Conservation (phyloP, 768 basidiomycete genomes). For the Panaeolus cyanescens region DNA sequence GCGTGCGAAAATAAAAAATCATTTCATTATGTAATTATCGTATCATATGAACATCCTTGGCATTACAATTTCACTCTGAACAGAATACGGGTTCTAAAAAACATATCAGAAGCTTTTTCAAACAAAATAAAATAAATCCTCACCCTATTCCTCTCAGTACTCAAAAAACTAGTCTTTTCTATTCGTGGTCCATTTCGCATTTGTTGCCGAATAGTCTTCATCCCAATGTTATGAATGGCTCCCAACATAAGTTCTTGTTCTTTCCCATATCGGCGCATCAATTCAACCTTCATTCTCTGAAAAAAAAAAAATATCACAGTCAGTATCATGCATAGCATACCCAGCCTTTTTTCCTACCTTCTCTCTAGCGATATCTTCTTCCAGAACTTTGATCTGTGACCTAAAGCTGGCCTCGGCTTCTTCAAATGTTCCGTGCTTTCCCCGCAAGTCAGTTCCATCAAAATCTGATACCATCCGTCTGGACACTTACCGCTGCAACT, state of each 20-base stretch:
- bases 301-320: neutral
- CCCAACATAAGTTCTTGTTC: conserved; percentile 86
- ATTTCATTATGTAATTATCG: neutral
- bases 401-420: conserved; percentile 72
- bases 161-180: conserved; percentile 70
- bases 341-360: conserved; percentile 39
- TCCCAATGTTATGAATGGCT: conserved; percentile 70
- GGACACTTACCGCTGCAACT: conserved; percentile 42
- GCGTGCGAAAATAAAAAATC: neutral
- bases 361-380: conserved; percentile 61
- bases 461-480: neutral
- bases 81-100: conserved; percentile 23
- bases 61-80: conserved; percentile 21
- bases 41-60: conserved; percentile 3
- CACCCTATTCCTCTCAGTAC: conserved; percentile 60
- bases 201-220: conserved; percentile 63
- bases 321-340: neutral
- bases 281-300: conserved; percentile 55
- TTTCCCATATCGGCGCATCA: conserved; percentile 59
- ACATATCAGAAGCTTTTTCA: neutral
- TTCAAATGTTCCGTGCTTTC: conserved; percentile 55
- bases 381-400: conserved; percentile 63
- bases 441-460: neutral
- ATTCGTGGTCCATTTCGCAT: conserved; percentile 48
- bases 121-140: conserved; percentile 13